Evolutionary conservation across 805 yeast genomes (phyloP).

Genomic region (Kuraishia ogatae): DNA sequence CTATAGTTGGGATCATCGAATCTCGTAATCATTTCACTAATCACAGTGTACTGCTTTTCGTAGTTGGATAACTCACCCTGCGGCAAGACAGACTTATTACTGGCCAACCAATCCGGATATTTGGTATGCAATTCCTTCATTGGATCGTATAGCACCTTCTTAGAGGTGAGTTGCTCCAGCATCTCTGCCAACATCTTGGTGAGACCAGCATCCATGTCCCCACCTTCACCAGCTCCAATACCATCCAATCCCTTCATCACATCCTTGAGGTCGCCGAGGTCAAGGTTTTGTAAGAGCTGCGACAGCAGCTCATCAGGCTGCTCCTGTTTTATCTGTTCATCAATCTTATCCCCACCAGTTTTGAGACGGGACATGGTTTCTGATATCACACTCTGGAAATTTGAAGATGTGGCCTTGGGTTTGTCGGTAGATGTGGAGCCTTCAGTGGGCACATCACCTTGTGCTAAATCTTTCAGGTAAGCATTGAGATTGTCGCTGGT

Average conservation of each 20-base stretch:
- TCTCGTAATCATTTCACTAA: conserved; percentile 49
- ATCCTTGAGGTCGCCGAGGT: conserved; percentile 32
- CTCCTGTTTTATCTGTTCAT: conserved; percentile 37
- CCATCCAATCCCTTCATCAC: conserved; percentile 11
- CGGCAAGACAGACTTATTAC: conserved; percentile 32
- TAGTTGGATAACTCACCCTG: conserved; percentile 45
- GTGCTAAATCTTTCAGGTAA: conserved; percentile 37
- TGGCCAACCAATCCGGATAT: conserved; percentile 62
- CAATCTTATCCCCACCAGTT: conserved; percentile 65
- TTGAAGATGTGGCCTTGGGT: conserved; percentile 20
- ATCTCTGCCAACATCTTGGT: conserved; percentile 59
- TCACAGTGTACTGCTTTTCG: conserved; percentile 51
- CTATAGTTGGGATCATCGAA: conserved; percentile 61
- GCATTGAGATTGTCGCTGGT: conserved; percentile 42
- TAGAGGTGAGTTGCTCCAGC: conserved; percentile 75
- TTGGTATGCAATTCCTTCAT: conserved; percentile 70
- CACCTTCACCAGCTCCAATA: conserved; percentile 24
- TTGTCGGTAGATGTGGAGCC: conserved; percentile 11
- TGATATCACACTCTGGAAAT: conserved; percentile 67
- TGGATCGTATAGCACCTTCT: conserved; percentile 82
- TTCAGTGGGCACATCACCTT: conserved; percentile 11
- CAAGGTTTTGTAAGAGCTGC: conserved; percentile 60
- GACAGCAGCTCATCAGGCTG: conserved; percentile 41
- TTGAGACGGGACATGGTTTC: conserved; percentile 75
- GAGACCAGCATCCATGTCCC: conserved; percentile 38